Evolutionary conservation across 2,329 filamentous ascomycete species (phyloP).

Genomic region (Botrytis pseudocinerea): DNA sequence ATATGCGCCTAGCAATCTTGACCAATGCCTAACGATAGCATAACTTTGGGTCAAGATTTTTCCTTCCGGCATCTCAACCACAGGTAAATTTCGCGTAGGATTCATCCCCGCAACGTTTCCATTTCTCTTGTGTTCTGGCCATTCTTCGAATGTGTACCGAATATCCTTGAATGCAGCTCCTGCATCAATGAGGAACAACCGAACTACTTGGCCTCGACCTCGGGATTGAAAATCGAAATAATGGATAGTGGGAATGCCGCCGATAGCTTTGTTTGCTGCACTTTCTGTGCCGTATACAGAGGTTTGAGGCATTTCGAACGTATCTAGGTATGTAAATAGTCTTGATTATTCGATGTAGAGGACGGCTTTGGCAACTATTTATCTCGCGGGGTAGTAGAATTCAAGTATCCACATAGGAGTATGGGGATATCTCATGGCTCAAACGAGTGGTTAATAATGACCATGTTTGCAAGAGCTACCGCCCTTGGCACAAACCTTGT

Average conservation of each 20-base stretch:
- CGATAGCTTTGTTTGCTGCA: constrained; percentile 39
- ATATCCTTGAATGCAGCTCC: constrained; percentile 40
- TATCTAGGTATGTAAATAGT: neutral
- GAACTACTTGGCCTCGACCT: constrained; percentile 40
- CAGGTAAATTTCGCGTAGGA: constrained; percentile 35
- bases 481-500: neutral
- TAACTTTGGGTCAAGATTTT: constrained; percentile 41
- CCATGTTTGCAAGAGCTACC: neutral
- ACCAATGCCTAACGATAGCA: constrained; percentile 40
- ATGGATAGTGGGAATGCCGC: constrained; percentile 40
- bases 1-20: constrained; percentile 36
- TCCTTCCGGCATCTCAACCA: constrained; percentile 38
- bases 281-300: constrained; percentile 30
- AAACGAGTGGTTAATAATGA: neutral
- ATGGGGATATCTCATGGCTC: neutral
- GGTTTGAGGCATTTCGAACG: constrained; percentile 4
- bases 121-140: constrained; percentile 35
- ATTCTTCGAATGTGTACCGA: constrained; percentile 40
- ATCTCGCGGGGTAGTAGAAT: neutral
- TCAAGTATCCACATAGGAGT: neutral
- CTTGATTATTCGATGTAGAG: neutral
- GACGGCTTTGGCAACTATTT: neutral
- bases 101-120: constrained; percentile 36
- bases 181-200: constrained; percentile 38
- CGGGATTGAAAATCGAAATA: constrained; percentile 41